phyloP scores from a whole-genome alignment of 2,329 filamentous ascomycete species.

The Paraphaeosphaeria minitans region DNA sequence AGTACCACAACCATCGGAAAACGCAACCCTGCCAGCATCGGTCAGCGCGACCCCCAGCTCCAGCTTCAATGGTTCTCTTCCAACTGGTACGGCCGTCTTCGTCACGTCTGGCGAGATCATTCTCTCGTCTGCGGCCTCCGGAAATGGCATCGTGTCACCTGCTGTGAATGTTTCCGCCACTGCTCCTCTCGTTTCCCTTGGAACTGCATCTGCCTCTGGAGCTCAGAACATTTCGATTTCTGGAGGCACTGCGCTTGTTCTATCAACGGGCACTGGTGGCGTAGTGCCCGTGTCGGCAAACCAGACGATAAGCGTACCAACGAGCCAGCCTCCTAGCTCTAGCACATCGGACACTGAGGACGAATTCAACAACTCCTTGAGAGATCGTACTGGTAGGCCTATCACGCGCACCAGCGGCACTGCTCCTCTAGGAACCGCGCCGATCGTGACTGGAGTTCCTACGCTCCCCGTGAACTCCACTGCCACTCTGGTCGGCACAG shows the following conservation, averaged over 20 bases:
- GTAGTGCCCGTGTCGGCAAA: conserved; percentile 12
- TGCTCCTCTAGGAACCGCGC: background rate
- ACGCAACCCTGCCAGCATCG: background rate
- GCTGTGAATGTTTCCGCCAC: conserved; percentile 7
- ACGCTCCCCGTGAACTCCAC: background rate
- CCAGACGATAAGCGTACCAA: conserved; percentile 8
- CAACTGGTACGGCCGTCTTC: conserved; percentile 11
- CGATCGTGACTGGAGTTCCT: background rate
- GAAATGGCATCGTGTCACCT: conserved; percentile 16
- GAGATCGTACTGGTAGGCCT: conserved; percentile 11
- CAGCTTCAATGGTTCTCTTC: conserved; percentile 13
- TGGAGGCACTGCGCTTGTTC: conserved; percentile 11
- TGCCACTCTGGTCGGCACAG: background rate
- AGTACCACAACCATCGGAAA: conserved; percentile 7
- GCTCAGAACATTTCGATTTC: conserved; percentile 10
- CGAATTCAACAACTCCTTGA: conserved; percentile 8
- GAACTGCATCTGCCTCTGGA: conserved; percentile 11
- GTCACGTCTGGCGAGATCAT: conserved; percentile 13
- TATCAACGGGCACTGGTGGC: conserved; percentile 12
- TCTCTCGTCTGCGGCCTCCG: conserved; percentile 13
- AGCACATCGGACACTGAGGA: conserved; percentile 1
- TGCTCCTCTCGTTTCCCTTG: background rate
- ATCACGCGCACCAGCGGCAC: background rate
- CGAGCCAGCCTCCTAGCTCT: conserved; percentile 13
- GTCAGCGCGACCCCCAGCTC: conserved; percentile 12